Percentiles rank a stretch among this genome's conserved stretches.
These are phyloP conservation scores for Xylariaceae sp. DNA, from an alignment of 2,329 filamentous ascomycete genomes.

Conservation along the genomic window DNA sequence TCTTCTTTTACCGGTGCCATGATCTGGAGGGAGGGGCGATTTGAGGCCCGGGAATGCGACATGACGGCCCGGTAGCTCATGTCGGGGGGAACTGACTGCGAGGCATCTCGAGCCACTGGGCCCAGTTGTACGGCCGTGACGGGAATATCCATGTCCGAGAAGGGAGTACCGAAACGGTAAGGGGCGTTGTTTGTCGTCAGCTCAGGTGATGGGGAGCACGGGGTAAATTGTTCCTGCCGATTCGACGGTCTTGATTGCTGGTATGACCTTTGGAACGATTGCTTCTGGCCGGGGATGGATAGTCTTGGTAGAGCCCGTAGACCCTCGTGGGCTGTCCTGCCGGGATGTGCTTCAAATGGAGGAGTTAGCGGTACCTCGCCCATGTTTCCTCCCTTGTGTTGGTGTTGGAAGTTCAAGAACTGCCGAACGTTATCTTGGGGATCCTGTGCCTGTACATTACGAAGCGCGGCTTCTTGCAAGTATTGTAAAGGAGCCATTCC, in stretches of 20 bases:
- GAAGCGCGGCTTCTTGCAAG: constrained; percentile 70
- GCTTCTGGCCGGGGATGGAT: constrained; percentile 48
- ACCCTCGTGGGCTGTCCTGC: constrained; percentile 48
- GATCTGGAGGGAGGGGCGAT: constrained; percentile 64
- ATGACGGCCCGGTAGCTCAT: constrained; percentile 67
- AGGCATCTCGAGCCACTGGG: constrained; percentile 71
- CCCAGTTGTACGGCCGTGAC: constrained; percentile 68
- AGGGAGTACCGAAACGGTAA: constrained; percentile 79
- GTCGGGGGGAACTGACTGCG: constrained; percentile 88
- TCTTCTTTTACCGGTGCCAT: constrained; percentile 69
- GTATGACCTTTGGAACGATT: constrained; percentile 20
- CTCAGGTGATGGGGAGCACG: constrained; percentile 52
- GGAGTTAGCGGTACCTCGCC: constrained; percentile 64
- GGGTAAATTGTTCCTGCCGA: constrained; percentile 37
- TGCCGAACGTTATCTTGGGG: constrained; percentile 91
- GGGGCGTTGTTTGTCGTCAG: constrained; percentile 56
- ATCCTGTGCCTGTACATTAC: constrained; percentile 66
- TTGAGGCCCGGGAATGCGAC: constrained; percentile 49
- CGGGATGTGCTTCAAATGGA: constrained; percentile 61
- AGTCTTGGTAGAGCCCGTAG: constrained; percentile 60
- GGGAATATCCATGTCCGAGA: constrained; percentile 87
- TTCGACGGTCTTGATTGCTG: constrained; percentile 29
- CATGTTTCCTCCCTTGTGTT: constrained; percentile 35
- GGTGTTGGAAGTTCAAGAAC: constrained; percentile 79
- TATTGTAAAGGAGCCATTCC: constrained; percentile 59